These are phyloP conservation scores for Clarireedia monteithiana DNA, from an alignment of 2,329 filamentous ascomycete genomes.

Conservation along the genomic window DNA sequence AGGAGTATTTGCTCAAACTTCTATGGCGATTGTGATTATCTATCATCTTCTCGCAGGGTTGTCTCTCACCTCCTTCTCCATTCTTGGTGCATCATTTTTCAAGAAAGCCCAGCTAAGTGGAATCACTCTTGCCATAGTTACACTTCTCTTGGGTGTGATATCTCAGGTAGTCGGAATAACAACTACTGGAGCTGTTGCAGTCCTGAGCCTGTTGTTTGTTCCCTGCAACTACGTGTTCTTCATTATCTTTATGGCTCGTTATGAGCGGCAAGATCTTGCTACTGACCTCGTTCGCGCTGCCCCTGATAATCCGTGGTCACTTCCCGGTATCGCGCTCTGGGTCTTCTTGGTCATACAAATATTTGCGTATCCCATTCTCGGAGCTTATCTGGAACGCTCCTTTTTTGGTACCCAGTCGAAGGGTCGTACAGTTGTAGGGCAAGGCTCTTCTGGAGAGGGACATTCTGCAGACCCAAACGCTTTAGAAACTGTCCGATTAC, in stretches of 20 bases:
- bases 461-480: slow-evolving; percentile 14
- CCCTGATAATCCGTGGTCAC: slow-evolving; percentile 56
- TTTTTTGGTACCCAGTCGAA: slow-evolving; percentile 69
- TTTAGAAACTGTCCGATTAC: slow-evolving; percentile 55
- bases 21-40: slow-evolving; percentile 56
- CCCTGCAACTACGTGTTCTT: slow-evolving; percentile 87
- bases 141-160: slow-evolving; percentile 70
- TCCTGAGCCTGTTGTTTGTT: slow-evolving; percentile 71
- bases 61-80: slow-evolving; percentile 69
- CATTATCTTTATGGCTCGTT: slow-evolving; percentile 67
- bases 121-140: slow-evolving; percentile 66
- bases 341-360: slow-evolving; percentile 72
- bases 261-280: slow-evolving; percentile 52
- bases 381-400: slow-evolving; percentile 62
- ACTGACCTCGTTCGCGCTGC: slow-evolving; percentile 55
- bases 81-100: slow-evolving; percentile 78
- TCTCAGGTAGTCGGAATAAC: slow-evolving; percentile 63
- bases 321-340: slow-evolving; percentile 72
- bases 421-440: slow-evolving; percentile 45
- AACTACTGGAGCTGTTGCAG: slow-evolving; percentile 53
- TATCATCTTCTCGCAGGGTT: slow-evolving; percentile 73
- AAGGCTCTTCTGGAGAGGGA: background rate
- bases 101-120: slow-evolving; percentile 82
- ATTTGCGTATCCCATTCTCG: slow-evolving; percentile 67
- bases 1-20: slow-evolving; percentile 60